phyloP scores from a whole-genome alignment of 2,329 filamentous ascomycete genomes.

The Elsinoe necatrix region DNA sequence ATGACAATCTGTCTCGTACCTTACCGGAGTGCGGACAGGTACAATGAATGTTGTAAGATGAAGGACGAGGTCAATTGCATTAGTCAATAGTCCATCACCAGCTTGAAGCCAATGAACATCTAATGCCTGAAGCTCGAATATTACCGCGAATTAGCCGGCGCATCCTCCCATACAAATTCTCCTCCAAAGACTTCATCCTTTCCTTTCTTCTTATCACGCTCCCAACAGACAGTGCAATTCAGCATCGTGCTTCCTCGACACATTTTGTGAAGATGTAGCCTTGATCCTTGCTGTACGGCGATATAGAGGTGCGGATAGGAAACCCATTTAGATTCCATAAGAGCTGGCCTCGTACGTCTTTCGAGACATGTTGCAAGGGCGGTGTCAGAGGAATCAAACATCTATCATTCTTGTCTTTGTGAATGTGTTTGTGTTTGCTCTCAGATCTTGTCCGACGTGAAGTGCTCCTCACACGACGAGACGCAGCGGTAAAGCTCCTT shows the following conservation, averaged over 20 bases:
- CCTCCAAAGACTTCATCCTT: slow-evolving; percentile 19
- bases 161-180: neutral
- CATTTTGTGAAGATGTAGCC: slow-evolving; percentile 59
- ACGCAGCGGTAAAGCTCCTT: neutral
- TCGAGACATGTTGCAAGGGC: slow-evolving; percentile 56
- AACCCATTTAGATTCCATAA: slow-evolving; percentile 53
- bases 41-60: too few species aligned
- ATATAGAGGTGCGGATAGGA: slow-evolving; percentile 53
- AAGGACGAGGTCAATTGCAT: too few species aligned
- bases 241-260: slow-evolving; percentile 48
- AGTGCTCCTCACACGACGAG: neutral
- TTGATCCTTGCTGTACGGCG: slow-evolving; percentile 56
- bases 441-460: neutral
- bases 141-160: slow-evolving; percentile 9
- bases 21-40: too few species aligned
- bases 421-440: neutral
- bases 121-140: neutral
- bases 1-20: too few species aligned
- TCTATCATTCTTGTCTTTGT: slow-evolving; percentile 24
- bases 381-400: slow-evolving; percentile 80
- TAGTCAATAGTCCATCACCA: too few species aligned
- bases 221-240: slow-evolving; percentile 81
- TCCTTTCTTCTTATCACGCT: slow-evolving; percentile 47
- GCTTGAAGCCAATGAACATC: neutral
- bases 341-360: slow-evolving; percentile 61